A percentile compares a stretch with the other conserved stretches of the same genome.
Evolutionary conservation across 2,329 filamentous ascomycete genomes (phyloP).

Genomic region (Hypoxylon sp.): DNA sequence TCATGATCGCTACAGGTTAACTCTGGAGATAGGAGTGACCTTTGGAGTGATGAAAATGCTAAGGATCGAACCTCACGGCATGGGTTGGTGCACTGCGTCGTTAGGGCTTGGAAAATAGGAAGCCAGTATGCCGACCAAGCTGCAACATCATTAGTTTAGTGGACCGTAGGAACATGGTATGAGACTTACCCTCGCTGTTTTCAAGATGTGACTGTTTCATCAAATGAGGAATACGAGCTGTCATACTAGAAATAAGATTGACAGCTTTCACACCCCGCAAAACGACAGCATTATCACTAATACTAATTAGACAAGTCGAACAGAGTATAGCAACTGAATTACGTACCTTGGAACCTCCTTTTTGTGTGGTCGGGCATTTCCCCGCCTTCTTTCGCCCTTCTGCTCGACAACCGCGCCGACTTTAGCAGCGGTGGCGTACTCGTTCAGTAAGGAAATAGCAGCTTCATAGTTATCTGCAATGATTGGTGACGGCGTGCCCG

Average conservation of each 20-base stretch:
- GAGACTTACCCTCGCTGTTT: slow-evolving; percentile 77
- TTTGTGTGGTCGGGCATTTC: slow-evolving; percentile 63
- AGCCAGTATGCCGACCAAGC: slow-evolving; percentile 99
- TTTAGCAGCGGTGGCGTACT: slow-evolving; percentile 88
- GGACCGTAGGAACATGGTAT: not conserved
- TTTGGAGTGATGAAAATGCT: slow-evolving; percentile 87
- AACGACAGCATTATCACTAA: slow-evolving; percentile 79
- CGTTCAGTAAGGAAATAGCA: slow-evolving; percentile 85
- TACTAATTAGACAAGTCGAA: slow-evolving; percentile 35
- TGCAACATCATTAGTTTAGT: slow-evolving; percentile 57
- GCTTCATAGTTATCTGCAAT: slow-evolving; percentile 97
- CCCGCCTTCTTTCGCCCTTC: slow-evolving; percentile 68
- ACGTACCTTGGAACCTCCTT: slow-evolving; percentile 70
- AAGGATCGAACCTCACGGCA: slow-evolving; percentile 93
- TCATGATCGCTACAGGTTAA: slow-evolving; percentile 86
- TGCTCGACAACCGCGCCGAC: slow-evolving; percentile 80
- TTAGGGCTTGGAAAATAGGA: slow-evolving; percentile 90
- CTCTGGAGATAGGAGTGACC: slow-evolving; percentile 86
- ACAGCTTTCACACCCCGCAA: slow-evolving; percentile 85
- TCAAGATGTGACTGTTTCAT: slow-evolving; percentile 96
- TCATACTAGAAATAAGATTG: slow-evolving; percentile 84
- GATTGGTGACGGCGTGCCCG: slow-evolving; percentile 82
- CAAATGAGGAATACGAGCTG: slow-evolving; percentile 83
- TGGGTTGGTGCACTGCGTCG: slow-evolving; percentile 91
- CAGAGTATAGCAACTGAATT: not conserved